Base-by-base conservation (phyloP, 2,329 filamentous ascomycete species). In the Colletotrichum sp. region DNA sequence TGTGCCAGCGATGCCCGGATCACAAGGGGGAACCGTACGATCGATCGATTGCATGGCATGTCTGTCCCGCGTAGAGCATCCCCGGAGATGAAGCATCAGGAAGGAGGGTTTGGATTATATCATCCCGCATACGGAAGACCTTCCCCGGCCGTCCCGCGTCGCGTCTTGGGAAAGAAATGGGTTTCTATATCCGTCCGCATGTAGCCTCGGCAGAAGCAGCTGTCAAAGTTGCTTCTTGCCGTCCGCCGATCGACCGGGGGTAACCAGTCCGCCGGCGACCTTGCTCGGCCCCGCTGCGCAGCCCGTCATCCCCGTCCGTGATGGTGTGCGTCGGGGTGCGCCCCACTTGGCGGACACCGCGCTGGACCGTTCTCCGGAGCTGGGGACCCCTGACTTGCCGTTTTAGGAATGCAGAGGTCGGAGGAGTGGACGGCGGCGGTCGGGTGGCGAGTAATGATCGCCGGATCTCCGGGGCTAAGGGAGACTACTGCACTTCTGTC, bases 381-480 rank as follows among this genome's bases (percentile, higher is more conserved):
- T 26, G 55, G 55, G 32, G 70, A 34, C 59, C 72, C 70, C 24
- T 21, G 44, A 76, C 74, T 73, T 76, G 18, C 64, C 39, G 21
- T 67, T 32, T 67, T 67, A 3, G 64, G 36, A 52, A 67, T 24
- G 64, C 21, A 21, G 30, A 39, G 9, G 64, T 64, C 60, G 60
- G 60, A 60, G 26, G 30, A 36, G n/a, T 34, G 59, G 30, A 63
- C 59, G 16, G 30, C 28, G 30, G 28, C 28, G 59, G 44, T 52
- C 44, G 44, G 44, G 44, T 52, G 44, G 44, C 7, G 18, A 13
- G 16, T 13, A 32, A 63, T 63, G n/a, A 24, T 63, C 28, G 30
- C 12, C 59, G 59, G 12, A 34, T 30, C 30, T 63, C n/a, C 59
- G 30, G 30, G 28, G 30, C 32, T 36, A n/a, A 34, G 30, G 7